Percentiles rank a stretch among this genome's conserved stretches.
Conservation (phyloP, 2,329 filamentous ascomycete genomes). For the Emmonsiellopsis sp. region DNA sequence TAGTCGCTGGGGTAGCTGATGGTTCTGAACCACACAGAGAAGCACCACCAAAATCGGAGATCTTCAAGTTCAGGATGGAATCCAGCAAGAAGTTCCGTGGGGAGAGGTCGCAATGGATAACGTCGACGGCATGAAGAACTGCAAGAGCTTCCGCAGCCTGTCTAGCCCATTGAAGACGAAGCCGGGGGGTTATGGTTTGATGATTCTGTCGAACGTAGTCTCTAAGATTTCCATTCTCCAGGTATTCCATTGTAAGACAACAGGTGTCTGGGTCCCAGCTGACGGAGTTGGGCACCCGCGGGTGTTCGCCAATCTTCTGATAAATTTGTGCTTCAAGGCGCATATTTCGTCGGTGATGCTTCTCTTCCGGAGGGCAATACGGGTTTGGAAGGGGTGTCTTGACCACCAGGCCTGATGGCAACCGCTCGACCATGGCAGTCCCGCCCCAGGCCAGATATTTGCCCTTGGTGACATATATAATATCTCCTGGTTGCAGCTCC, state of each 20-base stretch:
- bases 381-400: slow-evolving; percentile 13
- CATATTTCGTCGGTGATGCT: slow-evolving; percentile 11
- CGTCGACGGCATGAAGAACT: slow-evolving; percentile 12
- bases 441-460: slow-evolving; percentile 7
- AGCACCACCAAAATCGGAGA: slow-evolving; percentile 16
- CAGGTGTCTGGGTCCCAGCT: slow-evolving; percentile 12
- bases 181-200: slow-evolving; percentile 8
- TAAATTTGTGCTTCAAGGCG: slow-evolving; percentile 13
- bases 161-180: slow-evolving; percentile 11
- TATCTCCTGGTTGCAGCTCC: slow-evolving; percentile 11
- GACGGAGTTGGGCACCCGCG: slow-evolving; percentile 11
- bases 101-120: slow-evolving; percentile 17
- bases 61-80: slow-evolving; percentile 14
- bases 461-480: slow-evolving; percentile 8
- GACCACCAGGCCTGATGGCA: slow-evolving; percentile 11
- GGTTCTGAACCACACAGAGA: slow-evolving; percentile 14
- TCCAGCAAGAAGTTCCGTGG: slow-evolving; percentile 17
- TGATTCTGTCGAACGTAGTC: slow-evolving; percentile 8
- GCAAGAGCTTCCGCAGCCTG: slow-evolving; percentile 15
- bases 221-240: slow-evolving; percentile 14
- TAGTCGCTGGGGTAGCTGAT: slow-evolving; percentile 10
- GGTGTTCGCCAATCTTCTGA: slow-evolving; percentile 12
- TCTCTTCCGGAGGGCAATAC: slow-evolving; percentile 9
- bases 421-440: slow-evolving; percentile 8
- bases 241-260: slow-evolving; percentile 13